Percentiles rank a stretch among this genome's conserved stretches.
These are phyloP conservation scores for Camillea tinctor DNA, from an alignment of 2,329 filamentous ascomycete genomes.

Conservation along the genomic window DNA sequence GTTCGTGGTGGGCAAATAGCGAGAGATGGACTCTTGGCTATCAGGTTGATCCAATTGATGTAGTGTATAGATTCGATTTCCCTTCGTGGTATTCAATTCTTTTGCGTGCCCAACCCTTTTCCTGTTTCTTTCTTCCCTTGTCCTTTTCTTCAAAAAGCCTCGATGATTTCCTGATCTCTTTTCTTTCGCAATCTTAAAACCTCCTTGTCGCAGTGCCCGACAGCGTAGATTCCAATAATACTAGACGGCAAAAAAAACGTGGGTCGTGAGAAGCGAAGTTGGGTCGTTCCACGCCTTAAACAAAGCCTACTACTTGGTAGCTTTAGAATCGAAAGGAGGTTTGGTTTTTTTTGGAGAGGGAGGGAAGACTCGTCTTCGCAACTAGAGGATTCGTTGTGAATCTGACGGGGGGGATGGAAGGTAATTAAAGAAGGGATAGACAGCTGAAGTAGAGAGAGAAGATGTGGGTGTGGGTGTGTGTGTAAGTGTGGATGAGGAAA, in stretches of 20 bases:
- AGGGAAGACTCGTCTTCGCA: constrained; percentile 23
- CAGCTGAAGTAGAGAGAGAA: neutral
- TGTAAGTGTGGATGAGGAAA: constrained; percentile 5
- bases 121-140: constrained; percentile 1
- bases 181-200: constrained; percentile 2
- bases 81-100: neutral
- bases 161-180: neutral
- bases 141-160: constrained; percentile 8
- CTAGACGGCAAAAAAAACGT: constrained; percentile 16
- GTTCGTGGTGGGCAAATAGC: neutral
- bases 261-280: constrained; percentile 27
- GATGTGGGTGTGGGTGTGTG: constrained; percentile 1
- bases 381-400: constrained; percentile 9
- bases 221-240: constrained; percentile 22
- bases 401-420: constrained; percentile 3
- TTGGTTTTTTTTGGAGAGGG: constrained; percentile 26
- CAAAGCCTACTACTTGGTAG: constrained; percentile 18
- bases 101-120: neutral
- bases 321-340: constrained; percentile 23
- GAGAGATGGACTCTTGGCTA: neutral
- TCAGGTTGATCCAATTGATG: neutral
- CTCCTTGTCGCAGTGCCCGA: constrained; percentile 25
- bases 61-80: neutral
- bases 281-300: constrained; percentile 20
- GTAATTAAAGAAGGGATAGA: constrained; percentile 2